phyloP scores from a whole-genome alignment of 345 rosid genomes.

The Eucalyptus curtisii region DNA sequence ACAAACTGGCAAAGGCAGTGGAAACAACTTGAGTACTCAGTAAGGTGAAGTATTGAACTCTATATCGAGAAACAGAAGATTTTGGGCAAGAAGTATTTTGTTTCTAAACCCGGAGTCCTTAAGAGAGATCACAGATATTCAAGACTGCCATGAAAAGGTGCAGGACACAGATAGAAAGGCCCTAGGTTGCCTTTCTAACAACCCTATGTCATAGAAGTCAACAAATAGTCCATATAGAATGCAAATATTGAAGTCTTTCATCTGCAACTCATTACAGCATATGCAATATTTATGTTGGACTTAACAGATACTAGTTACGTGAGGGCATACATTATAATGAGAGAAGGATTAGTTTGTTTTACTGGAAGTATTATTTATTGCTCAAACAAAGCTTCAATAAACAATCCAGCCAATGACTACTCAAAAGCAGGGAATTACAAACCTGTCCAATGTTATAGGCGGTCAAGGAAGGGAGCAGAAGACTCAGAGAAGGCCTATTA shows the following conservation, averaged over 20 bases:
- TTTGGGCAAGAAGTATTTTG: not conserved
- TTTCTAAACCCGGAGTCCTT: not conserved
- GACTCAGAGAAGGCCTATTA: slow-evolving; percentile 88
- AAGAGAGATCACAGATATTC: not conserved
- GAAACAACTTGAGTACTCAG: not conserved
- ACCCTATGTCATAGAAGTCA: not conserved
- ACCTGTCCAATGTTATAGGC: slow-evolving; percentile 90
- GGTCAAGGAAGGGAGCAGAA: slow-evolving; percentile 69
- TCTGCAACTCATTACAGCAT: not conserved
- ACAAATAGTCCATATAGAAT: not conserved
- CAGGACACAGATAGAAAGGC: not conserved
- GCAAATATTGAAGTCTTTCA: not conserved
- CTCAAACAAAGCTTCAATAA: not conserved
- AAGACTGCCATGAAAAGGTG: not conserved
- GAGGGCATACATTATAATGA: not conserved
- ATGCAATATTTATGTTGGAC: not conserved
- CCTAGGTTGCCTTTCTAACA: not conserved
- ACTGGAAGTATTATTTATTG: not conserved
- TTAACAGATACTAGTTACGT: not conserved
- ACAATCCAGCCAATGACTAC: not conserved
- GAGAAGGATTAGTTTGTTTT: not conserved
- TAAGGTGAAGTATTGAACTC: not conserved
- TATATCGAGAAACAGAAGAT: not conserved
- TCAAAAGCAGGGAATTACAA: not conserved
- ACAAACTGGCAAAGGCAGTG: not conserved